phyloP scores from a whole-genome alignment of 257 asterid genomes.

The Coffea eugenioides region DNA sequence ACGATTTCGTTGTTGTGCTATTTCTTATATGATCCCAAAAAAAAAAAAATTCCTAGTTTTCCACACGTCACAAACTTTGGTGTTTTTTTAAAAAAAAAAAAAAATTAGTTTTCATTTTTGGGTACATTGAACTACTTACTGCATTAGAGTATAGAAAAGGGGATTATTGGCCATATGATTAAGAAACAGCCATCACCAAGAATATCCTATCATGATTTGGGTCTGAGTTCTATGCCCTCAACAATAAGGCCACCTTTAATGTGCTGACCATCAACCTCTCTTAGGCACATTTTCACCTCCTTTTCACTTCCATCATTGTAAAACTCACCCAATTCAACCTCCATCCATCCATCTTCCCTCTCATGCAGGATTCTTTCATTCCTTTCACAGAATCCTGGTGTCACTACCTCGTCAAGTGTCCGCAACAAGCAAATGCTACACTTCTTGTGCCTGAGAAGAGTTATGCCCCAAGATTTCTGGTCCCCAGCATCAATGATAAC shows the following conservation, averaged over 20 bases:
- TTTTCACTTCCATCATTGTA: slow-evolving; percentile 36
- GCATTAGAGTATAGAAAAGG: no score
- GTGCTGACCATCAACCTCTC: slow-evolving; percentile 58
- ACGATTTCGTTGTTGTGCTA: no score
- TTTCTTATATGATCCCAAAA: no score
- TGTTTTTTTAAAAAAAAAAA: no score
- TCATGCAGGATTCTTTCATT: slow-evolving; percentile 21
- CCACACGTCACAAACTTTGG: no score
- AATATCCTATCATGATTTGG: slow-evolving; percentile 23
- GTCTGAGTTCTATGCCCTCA: slow-evolving; percentile 83
- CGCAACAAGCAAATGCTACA: slow-evolving; percentile 8
- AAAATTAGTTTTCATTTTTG: no score
- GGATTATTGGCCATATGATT: no score
- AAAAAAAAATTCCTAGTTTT: no score
- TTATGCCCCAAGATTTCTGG: slow-evolving; percentile 18
- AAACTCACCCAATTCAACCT: slow-evolving; percentile 70
- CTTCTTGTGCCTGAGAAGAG: slow-evolving; percentile 21
- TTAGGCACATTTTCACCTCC: slow-evolving; percentile 57
- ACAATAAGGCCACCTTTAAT: slow-evolving; percentile 71
- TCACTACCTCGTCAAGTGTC: background rate
- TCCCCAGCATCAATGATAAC: slow-evolving; percentile 42
- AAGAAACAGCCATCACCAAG: no score
- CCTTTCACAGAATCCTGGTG: slow-evolving; percentile 7
- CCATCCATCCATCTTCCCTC: slow-evolving; percentile 76
- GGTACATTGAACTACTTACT: no score